Evolutionary conservation across 495 filamentous ascomycete species (phyloP).

Genomic region (Trichoderma asperelloides): DNA sequence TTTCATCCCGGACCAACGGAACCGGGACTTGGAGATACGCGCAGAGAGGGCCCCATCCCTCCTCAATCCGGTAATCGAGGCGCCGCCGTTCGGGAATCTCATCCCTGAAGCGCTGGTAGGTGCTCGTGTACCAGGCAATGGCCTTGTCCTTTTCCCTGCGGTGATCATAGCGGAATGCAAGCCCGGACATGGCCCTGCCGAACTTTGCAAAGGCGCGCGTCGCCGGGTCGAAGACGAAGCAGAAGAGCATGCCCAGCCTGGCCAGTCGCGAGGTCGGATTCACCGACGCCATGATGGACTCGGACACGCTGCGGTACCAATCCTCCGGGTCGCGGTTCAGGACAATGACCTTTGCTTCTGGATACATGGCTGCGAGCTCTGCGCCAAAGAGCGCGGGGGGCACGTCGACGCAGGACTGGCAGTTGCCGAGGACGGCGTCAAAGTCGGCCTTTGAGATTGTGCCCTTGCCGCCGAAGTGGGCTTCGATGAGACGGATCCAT

Average conservation of each 20-base stretch:
- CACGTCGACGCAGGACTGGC: constrained; percentile 55
- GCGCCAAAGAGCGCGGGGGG: constrained; percentile 56
- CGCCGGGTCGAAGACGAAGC: constrained; percentile 7
- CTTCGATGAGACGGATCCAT: constrained; percentile 57
- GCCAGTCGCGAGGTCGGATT: neutral
- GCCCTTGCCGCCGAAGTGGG: constrained; percentile 54
- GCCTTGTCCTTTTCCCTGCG: constrained; percentile 11
- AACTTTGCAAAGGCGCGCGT: neutral
- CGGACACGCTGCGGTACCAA: constrained; percentile 6
- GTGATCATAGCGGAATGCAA: constrained; percentile 3
- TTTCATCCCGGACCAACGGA: constrained; percentile 27
- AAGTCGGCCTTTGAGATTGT: constrained; percentile 53
- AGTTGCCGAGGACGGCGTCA: constrained; percentile 58
- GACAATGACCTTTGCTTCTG: constrained; percentile 60
- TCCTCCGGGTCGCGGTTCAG: constrained; percentile 43
- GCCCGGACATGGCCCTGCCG: neutral
- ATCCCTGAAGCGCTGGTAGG: constrained; percentile 5
- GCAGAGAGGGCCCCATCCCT: constrained; percentile 59
- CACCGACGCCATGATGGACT: neutral
- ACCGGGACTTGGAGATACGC: constrained; percentile 51
- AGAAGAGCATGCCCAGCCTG: constrained; percentile 11
- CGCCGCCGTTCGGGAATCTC: constrained; percentile 17
- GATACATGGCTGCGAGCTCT: constrained; percentile 61
- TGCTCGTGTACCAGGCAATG: constrained; percentile 8
- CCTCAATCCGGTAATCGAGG: constrained; percentile 53